Conservation (phyloP, 2,329 filamentous ascomycete genomes). For the Coleophoma eucalyptorum region DNA sequence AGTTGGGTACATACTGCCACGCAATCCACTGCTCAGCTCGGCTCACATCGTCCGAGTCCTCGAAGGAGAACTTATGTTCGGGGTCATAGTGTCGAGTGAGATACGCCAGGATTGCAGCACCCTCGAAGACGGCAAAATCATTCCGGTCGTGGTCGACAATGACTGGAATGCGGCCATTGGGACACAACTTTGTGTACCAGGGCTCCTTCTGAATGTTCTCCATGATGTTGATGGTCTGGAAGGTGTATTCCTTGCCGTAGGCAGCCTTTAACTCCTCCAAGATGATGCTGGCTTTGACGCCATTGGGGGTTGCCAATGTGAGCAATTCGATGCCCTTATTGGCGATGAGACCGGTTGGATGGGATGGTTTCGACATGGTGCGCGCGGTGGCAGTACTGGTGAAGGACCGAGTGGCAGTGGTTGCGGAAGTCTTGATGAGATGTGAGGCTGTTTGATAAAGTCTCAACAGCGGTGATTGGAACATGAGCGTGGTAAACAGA, state of each 20-base stretch:
- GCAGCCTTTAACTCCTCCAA: slow-evolving; percentile 65
- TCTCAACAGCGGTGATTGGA: slow-evolving; percentile 16
- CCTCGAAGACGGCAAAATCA: slow-evolving; percentile 67
- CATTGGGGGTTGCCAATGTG: slow-evolving; percentile 52
- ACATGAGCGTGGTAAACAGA: slow-evolving; percentile 15
- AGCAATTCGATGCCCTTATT: slow-evolving; percentile 62
- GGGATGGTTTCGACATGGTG: slow-evolving; percentile 18
- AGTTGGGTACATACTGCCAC: slow-evolving; percentile 56
- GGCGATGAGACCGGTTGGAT: slow-evolving; percentile 54
- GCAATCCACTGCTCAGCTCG: slow-evolving; percentile 58
- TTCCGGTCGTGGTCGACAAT: slow-evolving; percentile 63
- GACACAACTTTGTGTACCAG: slow-evolving; percentile 60
- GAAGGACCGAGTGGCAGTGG: background rate
- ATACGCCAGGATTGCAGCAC: slow-evolving; percentile 70
- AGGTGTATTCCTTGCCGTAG: slow-evolving; percentile 57
- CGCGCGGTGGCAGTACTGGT: background rate
- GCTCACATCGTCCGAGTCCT: slow-evolving; percentile 40
- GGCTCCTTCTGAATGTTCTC: slow-evolving; percentile 64
- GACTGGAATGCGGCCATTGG: slow-evolving; percentile 63
- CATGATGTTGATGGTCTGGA: slow-evolving; percentile 53
- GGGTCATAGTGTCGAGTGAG: slow-evolving; percentile 69
- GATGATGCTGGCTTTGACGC: slow-evolving; percentile 54
- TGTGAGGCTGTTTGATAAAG: slow-evolving; percentile 19
- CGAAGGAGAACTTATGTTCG: slow-evolving; percentile 63
- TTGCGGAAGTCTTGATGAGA: slow-evolving; percentile 5